A percentile compares a stretch with the other conserved stretches of the same genome.
These are phyloP conservation scores for Oldenlandia corymbosa DNA, from an alignment of 257 asterid species.

Conservation along the genomic window DNA sequence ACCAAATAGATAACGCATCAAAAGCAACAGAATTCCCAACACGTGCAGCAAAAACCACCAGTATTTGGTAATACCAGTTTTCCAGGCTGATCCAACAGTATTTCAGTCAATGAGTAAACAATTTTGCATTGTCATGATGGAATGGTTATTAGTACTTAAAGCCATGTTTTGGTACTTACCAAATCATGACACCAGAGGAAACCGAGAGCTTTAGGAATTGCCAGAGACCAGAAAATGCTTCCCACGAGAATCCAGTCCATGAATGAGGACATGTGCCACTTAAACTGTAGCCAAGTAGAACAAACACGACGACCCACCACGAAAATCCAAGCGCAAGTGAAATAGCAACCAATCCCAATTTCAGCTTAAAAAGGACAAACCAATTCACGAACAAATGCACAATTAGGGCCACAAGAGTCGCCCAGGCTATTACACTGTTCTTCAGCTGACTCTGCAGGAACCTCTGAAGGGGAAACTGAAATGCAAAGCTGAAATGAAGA, in stretches of 20 bases:
- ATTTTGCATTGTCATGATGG: no score
- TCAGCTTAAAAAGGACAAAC: conserved; percentile 40
- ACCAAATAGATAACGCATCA: conserved; percentile 82
- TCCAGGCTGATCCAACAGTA: conserved; percentile 40
- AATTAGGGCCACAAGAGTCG: conserved; percentile 34
- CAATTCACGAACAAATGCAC: conserved; percentile 51
- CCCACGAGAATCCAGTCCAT: conserved; percentile 64
- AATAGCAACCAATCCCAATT: conserved; percentile 53
- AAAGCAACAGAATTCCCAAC: conserved; percentile 57
- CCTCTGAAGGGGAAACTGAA: conserved; percentile 67
- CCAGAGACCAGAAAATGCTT: conserved; percentile 83
- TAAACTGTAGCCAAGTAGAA: conserved; percentile 37
- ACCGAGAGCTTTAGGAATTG: conserved; percentile 67
- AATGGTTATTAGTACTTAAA: no score
- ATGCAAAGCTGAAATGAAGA: conserved; percentile 66
- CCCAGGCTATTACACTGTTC: conserved; percentile 55
- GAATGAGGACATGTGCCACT: conserved; percentile 71
- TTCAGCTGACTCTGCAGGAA: conserved; percentile 85
- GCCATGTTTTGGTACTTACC: conserved; percentile 28
- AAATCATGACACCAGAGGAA: conserved; percentile 90
- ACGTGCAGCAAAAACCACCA: conserved; percentile 65
- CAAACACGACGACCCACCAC: conserved; percentile 52
- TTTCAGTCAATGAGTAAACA: no score
- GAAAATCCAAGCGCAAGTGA: conserved; percentile 46
- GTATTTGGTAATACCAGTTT: conserved; percentile 70